A percentile compares a stretch with the other conserved stretches of the same genome.
phyloP scores from a whole-genome alignment of 768 basidiomycete species.

The Hirschioporus abietinus region DNA sequence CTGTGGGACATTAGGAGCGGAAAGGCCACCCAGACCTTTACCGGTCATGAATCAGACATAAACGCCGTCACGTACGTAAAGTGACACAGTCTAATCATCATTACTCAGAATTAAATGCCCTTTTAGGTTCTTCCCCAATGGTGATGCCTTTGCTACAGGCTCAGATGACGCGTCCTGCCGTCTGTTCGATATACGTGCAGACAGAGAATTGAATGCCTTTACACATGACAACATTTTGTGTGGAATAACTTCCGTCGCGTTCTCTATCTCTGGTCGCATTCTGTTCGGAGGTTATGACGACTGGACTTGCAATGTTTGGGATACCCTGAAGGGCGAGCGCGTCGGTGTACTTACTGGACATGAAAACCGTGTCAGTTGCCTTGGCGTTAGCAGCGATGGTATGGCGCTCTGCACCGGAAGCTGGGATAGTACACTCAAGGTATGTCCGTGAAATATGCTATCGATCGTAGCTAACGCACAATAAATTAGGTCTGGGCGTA shows the following conservation, averaged over 20 bases:
- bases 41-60: constrained; percentile 97
- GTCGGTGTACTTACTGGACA: constrained; percentile 97
- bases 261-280: constrained; percentile 95
- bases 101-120: constrained; percentile 10
- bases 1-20: constrained; percentile 99
- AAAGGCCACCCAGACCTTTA: constrained; percentile 97
- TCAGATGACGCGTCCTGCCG: constrained; percentile 99
- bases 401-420: constrained; percentile 98
- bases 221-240: constrained; percentile 99
- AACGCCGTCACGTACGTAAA: constrained; percentile 91
- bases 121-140: constrained; percentile 95
- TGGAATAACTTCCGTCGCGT: constrained; percentile 98
- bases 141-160: constrained; percentile 97
- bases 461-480: constrained; percentile 13
- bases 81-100: constrained; percentile 10
- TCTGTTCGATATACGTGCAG: constrained; percentile 95
- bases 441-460: constrained; percentile 32
- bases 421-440: constrained; percentile 97
- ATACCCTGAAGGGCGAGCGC: constrained; percentile 96
- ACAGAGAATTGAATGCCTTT: constrained; percentile 94
- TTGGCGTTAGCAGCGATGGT: constrained; percentile 93
- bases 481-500: constrained; percentile 76
- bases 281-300: constrained; percentile 99
- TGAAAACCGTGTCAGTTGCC: constrained; percentile 95
- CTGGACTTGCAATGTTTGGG: constrained; percentile 99